These are phyloP conservation scores for Eucalyptus curtisii DNA, from an alignment of 345 rosid species.

Conservation along the genomic window DNA sequence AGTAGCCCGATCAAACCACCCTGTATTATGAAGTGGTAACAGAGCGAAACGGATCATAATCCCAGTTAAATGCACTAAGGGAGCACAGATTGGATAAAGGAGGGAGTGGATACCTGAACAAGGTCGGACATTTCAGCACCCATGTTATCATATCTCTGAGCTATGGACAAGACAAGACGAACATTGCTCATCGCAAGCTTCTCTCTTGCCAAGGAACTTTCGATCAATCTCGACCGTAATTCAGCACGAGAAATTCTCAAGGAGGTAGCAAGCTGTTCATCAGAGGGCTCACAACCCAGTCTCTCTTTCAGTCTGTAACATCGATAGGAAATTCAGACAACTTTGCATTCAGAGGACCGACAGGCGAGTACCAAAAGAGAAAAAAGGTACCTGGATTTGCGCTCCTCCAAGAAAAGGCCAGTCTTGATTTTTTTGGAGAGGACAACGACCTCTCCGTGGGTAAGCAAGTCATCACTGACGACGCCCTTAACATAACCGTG, in stretches of 20 bases:
- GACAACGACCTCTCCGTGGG: constrained; percentile 71
- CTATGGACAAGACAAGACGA: constrained; percentile 91
- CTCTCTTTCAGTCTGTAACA: constrained; percentile 56
- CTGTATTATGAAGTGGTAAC: constrained; percentile 17
- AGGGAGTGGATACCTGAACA: constrained; percentile 50
- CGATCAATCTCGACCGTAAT: constrained; percentile 55
- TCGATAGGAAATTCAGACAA: not conserved
- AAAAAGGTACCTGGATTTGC: constrained; percentile 43
- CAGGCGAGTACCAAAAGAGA: not conserved
- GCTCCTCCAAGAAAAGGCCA: constrained; percentile 75
- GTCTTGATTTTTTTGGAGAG: constrained; percentile 66
- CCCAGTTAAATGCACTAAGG: not conserved
- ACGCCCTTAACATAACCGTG: constrained; percentile 83
- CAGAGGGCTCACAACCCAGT: constrained; percentile 84
- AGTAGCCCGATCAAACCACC: constrained; percentile 90
- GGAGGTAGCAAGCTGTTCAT: constrained; percentile 73
- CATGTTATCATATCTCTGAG: constrained; percentile 82
- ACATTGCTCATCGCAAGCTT: constrained; percentile 97
- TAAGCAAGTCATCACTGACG: constrained; percentile 57
- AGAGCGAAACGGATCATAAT: not conserved
- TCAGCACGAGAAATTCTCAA: constrained; percentile 65
- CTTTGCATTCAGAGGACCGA: not conserved
- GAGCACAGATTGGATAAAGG: not conserved
- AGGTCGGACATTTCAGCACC: constrained; percentile 97
- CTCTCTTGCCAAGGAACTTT: constrained; percentile 77